phyloP scores from a whole-genome alignment of 2,329 filamentous ascomycete species.

The Stachybotrys elegans region DNA sequence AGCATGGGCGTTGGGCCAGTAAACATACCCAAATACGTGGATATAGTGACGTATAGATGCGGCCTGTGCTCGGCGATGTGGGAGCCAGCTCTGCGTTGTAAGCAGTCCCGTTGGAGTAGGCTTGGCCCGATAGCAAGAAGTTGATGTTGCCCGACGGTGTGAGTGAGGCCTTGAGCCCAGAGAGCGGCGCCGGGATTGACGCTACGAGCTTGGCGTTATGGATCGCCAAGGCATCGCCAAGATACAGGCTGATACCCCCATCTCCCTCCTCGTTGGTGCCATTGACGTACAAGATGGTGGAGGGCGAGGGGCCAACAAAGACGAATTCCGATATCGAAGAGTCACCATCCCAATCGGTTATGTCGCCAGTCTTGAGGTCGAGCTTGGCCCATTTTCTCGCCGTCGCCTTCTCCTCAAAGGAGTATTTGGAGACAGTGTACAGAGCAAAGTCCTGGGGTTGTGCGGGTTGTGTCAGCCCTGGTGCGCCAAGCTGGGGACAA shows the following conservation, averaged over 20 bases:
- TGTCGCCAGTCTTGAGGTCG: slow-evolving; percentile 1
- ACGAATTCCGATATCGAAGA: slow-evolving; percentile 2
- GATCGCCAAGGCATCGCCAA: not conserved
- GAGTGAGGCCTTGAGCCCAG: slow-evolving; percentile 3
- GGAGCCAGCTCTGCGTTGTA: slow-evolving; percentile 1
- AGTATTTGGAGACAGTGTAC: slow-evolving; percentile 1
- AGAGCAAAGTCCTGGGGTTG: slow-evolving; percentile 3
- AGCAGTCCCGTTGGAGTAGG: slow-evolving; percentile 4
- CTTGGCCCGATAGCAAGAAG: slow-evolving; percentile 3
- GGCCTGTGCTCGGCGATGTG: slow-evolving; percentile 1
- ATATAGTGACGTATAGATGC: slow-evolving; percentile 1
- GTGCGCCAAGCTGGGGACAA: not conserved
- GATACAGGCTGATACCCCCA: slow-evolving; percentile 3
- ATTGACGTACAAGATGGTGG: slow-evolving; percentile 6
- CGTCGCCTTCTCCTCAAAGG: not conserved
- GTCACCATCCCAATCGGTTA: not conserved
- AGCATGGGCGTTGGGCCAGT: too few relatives aligned
- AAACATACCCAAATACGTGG: slow-evolving; percentile 3
- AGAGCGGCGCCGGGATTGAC: not conserved
- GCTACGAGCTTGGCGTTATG: slow-evolving; percentile 3
- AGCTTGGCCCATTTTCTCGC: slow-evolving; percentile 1
- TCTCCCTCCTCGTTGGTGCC: slow-evolving; percentile 3
- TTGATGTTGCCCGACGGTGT: slow-evolving; percentile 3
- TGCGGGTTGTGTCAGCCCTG: not conserved
- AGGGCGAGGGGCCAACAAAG: slow-evolving; percentile 4